Evolutionary conservation across 1,284 basidiomycete genomes (phyloP), one percentile per base, ranked within the genome.

Genomic region (Ganoderma meredithae): DNA sequence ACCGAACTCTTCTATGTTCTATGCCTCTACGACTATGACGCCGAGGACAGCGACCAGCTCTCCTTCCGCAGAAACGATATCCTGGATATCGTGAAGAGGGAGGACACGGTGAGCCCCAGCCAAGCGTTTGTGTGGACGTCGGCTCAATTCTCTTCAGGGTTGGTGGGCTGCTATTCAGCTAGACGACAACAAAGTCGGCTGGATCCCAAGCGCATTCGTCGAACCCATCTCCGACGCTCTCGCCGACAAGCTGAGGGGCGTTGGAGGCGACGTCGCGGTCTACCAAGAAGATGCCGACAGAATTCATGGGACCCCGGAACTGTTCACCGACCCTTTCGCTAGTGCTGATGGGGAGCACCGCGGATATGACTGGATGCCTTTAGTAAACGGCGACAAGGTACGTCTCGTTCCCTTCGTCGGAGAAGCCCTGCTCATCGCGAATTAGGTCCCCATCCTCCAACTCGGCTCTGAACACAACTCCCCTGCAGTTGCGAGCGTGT

Each of bases 161-260:
- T 93, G 92, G 92, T 93, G 91, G 90, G 91, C 90, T 36, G 92
- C 92, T 39, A 84, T 90, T 77, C 83, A 86, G n/a, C 80, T 79
- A 10, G 83, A 84, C 53, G 83, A 82, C 12, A 80, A 84, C 63
- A 78, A 78, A 44, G 83, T 91, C 53, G 91, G 92, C 62, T 94
- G 92, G 92, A 88, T 94, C 71, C 92, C 92, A 31, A 74, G 76
- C 72, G 71, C 76, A 65, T 75, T 77, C 71, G 74, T 81, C 22
- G 75, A 79, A 59, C 74, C 76, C 3, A 73, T 81, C 25, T 76
- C 78, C 19, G 78, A 79, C 36, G 67, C 71, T 15, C 71, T 73
- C 9, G 77, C 73, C 33, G 75, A 76, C 41, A 73, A 78, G 65
- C 77, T 88, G 44, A 79, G 78, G 62, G 79, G 79, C 52, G 79